Evolutionary conservation across 441 rosid species (phyloP).

Genomic region (Theobroma grandiflorum): DNA sequence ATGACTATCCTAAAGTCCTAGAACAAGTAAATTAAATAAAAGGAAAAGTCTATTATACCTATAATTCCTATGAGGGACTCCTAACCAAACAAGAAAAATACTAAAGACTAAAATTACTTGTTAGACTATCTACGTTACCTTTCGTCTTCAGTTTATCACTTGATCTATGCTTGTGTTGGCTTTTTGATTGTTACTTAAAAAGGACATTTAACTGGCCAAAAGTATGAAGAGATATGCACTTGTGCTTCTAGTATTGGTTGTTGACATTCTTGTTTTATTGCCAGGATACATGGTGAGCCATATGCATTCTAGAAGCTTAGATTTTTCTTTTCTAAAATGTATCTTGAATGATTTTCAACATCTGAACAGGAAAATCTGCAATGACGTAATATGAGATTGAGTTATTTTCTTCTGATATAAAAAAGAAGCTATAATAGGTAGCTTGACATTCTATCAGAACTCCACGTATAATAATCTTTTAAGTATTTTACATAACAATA

Average conservation of each 20-base stretch:
- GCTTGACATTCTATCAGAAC: neutral
- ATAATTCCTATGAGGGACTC: too few species aligned
- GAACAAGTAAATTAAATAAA: too few species aligned
- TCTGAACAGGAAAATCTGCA: neutral
- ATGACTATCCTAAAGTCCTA: too few species aligned
- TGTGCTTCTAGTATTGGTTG: slow-evolving; percentile 5
- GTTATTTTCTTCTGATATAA: slow-evolving; percentile 10
- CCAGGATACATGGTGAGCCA: neutral
- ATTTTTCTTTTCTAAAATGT: neutral
- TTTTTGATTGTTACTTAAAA: slow-evolving; percentile 3
- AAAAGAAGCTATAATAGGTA: neutral
- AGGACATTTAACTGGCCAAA: neutral
- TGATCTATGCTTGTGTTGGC: slow-evolving; percentile 4
- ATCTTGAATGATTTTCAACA: slow-evolving; percentile 15
- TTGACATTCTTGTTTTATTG: neutral
- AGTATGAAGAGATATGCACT: slow-evolving; percentile 7
- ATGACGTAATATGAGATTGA: neutral
- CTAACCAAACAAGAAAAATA: too few species aligned
- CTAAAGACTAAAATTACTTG: too few species aligned
- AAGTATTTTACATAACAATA: neutral
- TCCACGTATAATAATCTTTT: slow-evolving; percentile 17
- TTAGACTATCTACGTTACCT: slow-evolving; percentile 1
- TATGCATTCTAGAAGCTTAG: slow-evolving; percentile 7
- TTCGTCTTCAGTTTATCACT: neutral
- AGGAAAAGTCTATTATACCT: too few species aligned